These are phyloP conservation scores for Coriaria nepalensis DNA, from an alignment of 306 rosid species.

Conservation along the genomic window DNA sequence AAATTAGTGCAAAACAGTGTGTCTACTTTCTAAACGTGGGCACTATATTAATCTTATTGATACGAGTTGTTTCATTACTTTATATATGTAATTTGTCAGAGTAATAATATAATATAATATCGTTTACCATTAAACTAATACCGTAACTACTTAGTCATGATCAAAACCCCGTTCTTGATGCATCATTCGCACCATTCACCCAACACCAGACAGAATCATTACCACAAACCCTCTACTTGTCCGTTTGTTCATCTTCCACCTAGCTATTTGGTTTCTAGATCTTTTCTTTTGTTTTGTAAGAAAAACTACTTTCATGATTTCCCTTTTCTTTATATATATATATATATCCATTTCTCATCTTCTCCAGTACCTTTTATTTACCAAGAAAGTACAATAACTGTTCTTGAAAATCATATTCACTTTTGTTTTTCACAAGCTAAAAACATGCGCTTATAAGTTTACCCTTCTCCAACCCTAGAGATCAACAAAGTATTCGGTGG, in stretches of 20 bases:
- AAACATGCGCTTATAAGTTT: conserved; percentile 35
- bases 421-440: conserved; percentile 21
- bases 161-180: conserved; percentile 59
- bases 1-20: too few relatives aligned
- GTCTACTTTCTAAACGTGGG: too few relatives aligned
- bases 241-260: conserved; percentile 41
- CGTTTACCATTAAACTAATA: too few relatives aligned
- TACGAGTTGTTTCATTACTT: too few relatives aligned
- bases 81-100: too few relatives aligned
- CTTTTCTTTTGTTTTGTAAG: conserved; percentile 35
- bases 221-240: conserved; percentile 49
- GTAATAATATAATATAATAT: too few relatives aligned
- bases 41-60: too few relatives aligned
- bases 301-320: conserved; percentile 46
- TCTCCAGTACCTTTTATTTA: conserved; percentile 6
- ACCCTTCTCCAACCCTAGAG: too few relatives aligned
- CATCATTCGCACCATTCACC: conserved; percentile 74
- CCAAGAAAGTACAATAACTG: conserved; percentile 28
- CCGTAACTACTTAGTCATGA: conserved; percentile 4
- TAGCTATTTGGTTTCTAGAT: conserved; percentile 12
- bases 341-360: conserved; percentile 7
- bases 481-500: too few relatives aligned
- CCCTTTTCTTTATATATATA: conserved; percentile 20
- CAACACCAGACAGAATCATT: conserved; percentile 88
- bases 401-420: conserved; percentile 27